These are phyloP conservation scores for Mortierella sp. DNA, from an alignment of 371 early-diverging fungal genomes.

Conservation along the genomic window DNA sequence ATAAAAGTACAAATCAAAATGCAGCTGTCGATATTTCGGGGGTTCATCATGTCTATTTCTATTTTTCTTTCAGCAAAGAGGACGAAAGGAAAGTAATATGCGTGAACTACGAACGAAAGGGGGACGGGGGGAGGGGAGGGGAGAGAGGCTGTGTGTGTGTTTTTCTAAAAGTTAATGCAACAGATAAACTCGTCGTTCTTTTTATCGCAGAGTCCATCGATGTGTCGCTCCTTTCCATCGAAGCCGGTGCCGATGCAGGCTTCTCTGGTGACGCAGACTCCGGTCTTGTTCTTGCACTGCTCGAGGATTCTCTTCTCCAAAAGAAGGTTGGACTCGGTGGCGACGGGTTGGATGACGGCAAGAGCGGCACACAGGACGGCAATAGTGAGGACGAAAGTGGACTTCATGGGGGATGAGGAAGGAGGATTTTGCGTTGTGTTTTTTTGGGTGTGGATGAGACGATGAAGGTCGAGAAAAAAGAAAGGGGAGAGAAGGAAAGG, in stretches of 20 bases:
- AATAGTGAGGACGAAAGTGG: background rate
- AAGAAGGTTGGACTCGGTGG: background rate
- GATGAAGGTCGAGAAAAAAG: background rate
- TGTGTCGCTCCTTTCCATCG: background rate
- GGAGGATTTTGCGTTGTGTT: background rate
- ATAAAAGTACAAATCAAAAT: no score
- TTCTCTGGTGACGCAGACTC: background rate
- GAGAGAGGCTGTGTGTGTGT: no score
- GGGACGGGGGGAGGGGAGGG: no score
- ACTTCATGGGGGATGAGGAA: background rate
- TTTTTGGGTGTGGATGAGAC: background rate
- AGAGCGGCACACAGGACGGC: background rate
- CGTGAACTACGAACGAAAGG: no score
- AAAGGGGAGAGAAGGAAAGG: background rate
- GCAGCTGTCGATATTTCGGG: no score
- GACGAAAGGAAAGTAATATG: no score
- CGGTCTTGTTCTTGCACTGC: background rate
- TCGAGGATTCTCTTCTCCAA: constrained; percentile 3
- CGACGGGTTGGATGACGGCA: background rate
- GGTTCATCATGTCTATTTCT: no score
- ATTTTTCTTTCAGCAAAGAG: no score
- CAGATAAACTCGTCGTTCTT: background rate
- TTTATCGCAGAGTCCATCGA: background rate
- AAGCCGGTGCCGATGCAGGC: background rate
- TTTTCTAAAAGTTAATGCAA: constrained; percentile 1